These are phyloP conservation scores for Brassica balearica DNA, from an alignment of 441 rosid genomes.

Conservation along the genomic window DNA sequence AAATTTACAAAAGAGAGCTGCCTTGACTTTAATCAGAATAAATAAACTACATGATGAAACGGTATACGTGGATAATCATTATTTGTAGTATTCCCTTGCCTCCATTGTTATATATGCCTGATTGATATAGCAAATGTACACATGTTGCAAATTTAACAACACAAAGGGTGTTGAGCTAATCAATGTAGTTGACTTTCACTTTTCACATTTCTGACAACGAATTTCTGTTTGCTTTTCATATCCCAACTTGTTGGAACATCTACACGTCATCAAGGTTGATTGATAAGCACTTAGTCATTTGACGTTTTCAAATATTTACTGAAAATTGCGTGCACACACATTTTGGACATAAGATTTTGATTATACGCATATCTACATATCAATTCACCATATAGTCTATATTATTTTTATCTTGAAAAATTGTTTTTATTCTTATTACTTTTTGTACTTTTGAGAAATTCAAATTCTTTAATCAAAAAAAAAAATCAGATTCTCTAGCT, in stretches of 20 bases:
- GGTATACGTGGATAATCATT: background rate
- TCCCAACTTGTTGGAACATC: slow-evolving; percentile 43
- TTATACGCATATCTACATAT: slow-evolving; percentile 33
- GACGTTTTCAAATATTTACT: slow-evolving; percentile 17
- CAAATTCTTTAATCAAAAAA: background rate
- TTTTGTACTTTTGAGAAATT: background rate
- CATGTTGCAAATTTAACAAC: slow-evolving; percentile 1
- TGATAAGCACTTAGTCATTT: slow-evolving; percentile 23
- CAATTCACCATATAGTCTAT: slow-evolving; percentile 15
- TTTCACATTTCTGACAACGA: slow-evolving; percentile 19
- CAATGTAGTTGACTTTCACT: slow-evolving; percentile 35
- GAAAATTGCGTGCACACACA: slow-evolving; percentile 35
- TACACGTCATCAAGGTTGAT: slow-evolving; percentile 27
- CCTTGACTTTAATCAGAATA: too few relatives aligned
- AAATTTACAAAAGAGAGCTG: too few relatives aligned
- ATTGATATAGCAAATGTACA: slow-evolving; percentile 1
- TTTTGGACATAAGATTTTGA: background rate
- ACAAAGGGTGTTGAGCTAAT: slow-evolving; percentile 25
- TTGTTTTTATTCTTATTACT: background rate
- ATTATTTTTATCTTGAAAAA: background rate
- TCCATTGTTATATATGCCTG: background rate
- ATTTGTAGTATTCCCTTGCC: slow-evolving; percentile 5
- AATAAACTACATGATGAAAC: too few relatives aligned
- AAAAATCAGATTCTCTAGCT: slow-evolving; percentile 10
- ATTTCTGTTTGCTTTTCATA: slow-evolving; percentile 22